Conservation (phyloP, 495 filamentous ascomycete genomes). For the Alectoria sarmentosa region DNA sequence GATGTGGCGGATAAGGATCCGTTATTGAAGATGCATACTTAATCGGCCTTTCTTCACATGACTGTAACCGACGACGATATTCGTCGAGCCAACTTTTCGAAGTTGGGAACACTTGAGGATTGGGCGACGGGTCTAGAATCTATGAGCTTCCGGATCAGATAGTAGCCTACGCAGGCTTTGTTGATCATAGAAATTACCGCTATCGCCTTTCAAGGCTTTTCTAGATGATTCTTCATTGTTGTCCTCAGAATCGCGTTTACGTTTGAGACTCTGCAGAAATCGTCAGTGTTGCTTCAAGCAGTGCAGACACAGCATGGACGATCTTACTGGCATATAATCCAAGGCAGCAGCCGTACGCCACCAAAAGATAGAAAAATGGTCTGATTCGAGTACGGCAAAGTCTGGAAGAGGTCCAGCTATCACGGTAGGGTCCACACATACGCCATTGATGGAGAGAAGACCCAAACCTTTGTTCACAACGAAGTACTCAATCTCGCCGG, state of each 20-base stretch:
- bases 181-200: background rate
- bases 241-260: background rate
- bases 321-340: conserved; percentile 13
- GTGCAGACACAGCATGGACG: background rate
- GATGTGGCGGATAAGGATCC: background rate
- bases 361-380: conserved; percentile 15
- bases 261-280: background rate
- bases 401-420: conserved; percentile 19
- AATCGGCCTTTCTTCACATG: background rate
- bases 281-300: background rate
- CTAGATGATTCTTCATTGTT: background rate
- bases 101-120: background rate
- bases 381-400: conserved; percentile 20
- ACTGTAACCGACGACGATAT: background rate
- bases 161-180: background rate
- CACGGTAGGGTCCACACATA: background rate
- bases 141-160: background rate
- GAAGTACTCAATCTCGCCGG: background rate
- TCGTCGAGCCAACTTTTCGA: background rate
- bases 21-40: background rate
- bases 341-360: conserved; percentile 11
- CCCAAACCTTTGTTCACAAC: background rate
- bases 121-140: background rate
- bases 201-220: background rate
- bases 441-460: background rate